Conservation (phyloP, 2,329 filamentous ascomycete genomes). For the Aspergillus sp. region DNA sequence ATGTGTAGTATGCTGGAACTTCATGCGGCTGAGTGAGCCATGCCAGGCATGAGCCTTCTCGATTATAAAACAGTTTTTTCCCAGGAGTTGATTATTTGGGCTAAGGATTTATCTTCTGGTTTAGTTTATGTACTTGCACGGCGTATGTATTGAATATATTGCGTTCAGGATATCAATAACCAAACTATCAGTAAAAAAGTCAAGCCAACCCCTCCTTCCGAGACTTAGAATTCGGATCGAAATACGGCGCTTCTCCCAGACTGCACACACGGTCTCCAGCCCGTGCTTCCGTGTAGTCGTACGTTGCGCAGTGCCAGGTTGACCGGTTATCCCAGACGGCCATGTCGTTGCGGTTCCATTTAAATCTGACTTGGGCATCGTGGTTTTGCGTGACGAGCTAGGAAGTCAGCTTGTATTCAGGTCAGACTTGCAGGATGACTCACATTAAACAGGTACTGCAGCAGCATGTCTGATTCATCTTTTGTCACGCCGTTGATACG, state of each 20-base stretch:
- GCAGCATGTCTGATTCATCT: conserved; percentile 38
- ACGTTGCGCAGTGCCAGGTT: conserved; percentile 40
- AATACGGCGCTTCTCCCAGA: conserved; percentile 47
- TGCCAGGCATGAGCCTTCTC: conserved; percentile 7
- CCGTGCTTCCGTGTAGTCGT: conserved; percentile 31
- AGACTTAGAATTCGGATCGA: conserved; percentile 37
- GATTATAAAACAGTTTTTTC: too few relatives aligned
- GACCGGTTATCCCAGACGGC: conserved; percentile 19
- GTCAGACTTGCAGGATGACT: neutral
- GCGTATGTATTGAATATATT: too few relatives aligned
- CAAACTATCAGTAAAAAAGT: neutral
- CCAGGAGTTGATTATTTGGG: too few relatives aligned
- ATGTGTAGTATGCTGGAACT: conserved; percentile 49
- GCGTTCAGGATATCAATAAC: neutral
- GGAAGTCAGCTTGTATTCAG: neutral
- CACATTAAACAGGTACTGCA: conserved; percentile 38
- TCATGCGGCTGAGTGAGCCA: conserved; percentile 42
- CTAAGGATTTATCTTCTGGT: too few relatives aligned
- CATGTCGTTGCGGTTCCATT: conserved; percentile 46
- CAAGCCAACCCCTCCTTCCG: conserved; percentile 30
- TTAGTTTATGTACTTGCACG: too few relatives aligned
- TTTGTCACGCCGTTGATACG: conserved; percentile 41
- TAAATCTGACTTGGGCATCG: conserved; percentile 45
- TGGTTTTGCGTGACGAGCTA: conserved; percentile 42
- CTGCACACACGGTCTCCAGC: conserved; percentile 46